Evolutionary conservation across 129 eudicot species (phyloP), one percentile per base, ranked within the genome.

Genomic region (Helianthus annuus): DNA sequence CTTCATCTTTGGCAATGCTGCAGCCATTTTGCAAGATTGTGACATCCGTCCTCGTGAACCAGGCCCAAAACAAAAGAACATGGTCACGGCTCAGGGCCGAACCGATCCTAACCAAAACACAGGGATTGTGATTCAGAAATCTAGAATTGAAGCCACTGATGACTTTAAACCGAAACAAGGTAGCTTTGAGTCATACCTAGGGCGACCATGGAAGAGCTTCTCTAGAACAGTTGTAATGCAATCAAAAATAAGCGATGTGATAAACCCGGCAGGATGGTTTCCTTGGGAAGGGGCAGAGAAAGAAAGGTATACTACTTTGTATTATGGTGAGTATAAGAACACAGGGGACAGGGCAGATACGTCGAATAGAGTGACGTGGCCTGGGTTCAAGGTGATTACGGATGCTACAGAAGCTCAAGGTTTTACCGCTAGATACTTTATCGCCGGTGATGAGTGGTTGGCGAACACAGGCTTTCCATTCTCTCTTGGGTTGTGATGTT

Each of bases 51-150:
- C 97, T 1, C 86, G 98, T 5, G 79, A 83, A 2, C 98, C 98
- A 1, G 39, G 61, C 15, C 45, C 95, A 0, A 77, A 71, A 44
- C 98, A 92, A 69, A 82, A 65, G 57, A 89, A 89, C 84, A 93
- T 87, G 95, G 76, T 93, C 66, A 90, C 98, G 0, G 97, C 98
- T 54, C 98, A 93, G 66, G 96, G 97, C 16, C 68, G 97, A n/a
- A 85, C 74, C 3, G 97, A 90, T 76, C 95, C 96, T 0, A 90
- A 93, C 79, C 97, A 93, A 73, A 93, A 89, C 80, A 89, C 97
- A 0, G 98, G 97, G 5, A 86, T 92, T 4, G 91, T 89, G 12
- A 89, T 92, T 64, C 98, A 92, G 6, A 89, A 69, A 29, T 83
- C 81, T 1, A 64, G 90, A 44, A 83, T 92, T 5, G 96, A 87